A percentile compares a stretch with the other conserved stretches of the same genome.
These are phyloP conservation scores for Paecilomyces variotii DNA, from an alignment of 2,329 filamentous ascomycete species.

Conservation along the genomic window DNA sequence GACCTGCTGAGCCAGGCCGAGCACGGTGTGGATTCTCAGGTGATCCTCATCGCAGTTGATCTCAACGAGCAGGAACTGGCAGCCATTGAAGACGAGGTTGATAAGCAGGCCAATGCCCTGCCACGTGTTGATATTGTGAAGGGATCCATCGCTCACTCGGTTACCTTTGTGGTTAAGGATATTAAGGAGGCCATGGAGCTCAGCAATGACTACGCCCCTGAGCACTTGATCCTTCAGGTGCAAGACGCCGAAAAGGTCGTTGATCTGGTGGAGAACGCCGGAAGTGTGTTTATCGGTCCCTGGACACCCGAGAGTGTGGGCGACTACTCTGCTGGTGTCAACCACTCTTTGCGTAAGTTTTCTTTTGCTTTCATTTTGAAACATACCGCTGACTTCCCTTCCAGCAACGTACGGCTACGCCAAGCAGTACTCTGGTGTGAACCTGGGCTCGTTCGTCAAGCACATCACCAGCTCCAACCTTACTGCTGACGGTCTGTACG, in stretches of 20 bases:
- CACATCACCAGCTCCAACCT: conserved; percentile 94
- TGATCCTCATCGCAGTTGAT: conserved; percentile 80
- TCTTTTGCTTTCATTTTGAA: background rate
- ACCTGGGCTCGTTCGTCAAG: conserved; percentile 91
- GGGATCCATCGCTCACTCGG: conserved; percentile 81
- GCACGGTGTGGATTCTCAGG: conserved; percentile 93
- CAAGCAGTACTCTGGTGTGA: conserved; percentile 97
- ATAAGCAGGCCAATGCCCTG: conserved; percentile 76
- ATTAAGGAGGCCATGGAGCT: conserved; percentile 67
- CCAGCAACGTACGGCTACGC: conserved; percentile 94
- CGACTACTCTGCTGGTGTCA: conserved; percentile 96
- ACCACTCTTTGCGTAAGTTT: conserved; percentile 87
- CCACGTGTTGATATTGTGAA: conserved; percentile 90
- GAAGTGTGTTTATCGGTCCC: conserved; percentile 87
- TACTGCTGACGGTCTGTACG: conserved; percentile 72
- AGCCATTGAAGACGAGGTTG: conserved; percentile 86
- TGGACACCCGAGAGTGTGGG: conserved; percentile 98
- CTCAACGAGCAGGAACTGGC: conserved; percentile 63
- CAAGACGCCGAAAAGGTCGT: conserved; percentile 66
- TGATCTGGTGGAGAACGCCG: conserved; percentile 79
- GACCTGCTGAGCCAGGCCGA: conserved; percentile 94
- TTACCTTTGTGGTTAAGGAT: conserved; percentile 69
- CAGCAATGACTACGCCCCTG: conserved; percentile 91
- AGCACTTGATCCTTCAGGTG: conserved; percentile 91
- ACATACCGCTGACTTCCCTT: conserved; percentile 13